These are phyloP conservation scores for Phanerochaete carnosa DNA, from an alignment of 768 basidiomycete genomes.

Conservation along the genomic window DNA sequence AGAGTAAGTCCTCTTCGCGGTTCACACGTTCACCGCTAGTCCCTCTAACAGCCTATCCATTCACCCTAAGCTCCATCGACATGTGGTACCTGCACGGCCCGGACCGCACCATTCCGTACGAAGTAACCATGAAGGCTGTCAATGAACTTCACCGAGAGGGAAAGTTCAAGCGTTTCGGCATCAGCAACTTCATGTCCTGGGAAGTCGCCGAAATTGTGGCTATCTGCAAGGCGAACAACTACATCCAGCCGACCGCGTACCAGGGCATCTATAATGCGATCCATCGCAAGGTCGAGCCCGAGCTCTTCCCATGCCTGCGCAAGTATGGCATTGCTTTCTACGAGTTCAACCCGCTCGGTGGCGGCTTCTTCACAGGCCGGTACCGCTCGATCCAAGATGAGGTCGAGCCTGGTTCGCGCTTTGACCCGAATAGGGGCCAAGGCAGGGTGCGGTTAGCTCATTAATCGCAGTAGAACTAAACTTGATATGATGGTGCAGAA, in stretches of 20 bases:
- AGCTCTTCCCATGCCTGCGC: conserved; percentile 41
- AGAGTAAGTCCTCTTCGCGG: conserved; percentile 38
- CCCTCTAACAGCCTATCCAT: too few relatives aligned
- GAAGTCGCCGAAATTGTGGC: conserved; percentile 48
- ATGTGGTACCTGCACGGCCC: conserved; percentile 49
- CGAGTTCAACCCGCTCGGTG: conserved; percentile 36
- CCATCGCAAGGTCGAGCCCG: conserved; percentile 36
- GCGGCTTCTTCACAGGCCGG: conserved; percentile 40
- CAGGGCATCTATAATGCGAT: conserved; percentile 47
- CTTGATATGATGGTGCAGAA: conserved; percentile 18
- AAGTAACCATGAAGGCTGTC: conserved; percentile 42
- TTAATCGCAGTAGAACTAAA: conserved; percentile 20
- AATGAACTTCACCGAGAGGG: conserved; percentile 50
- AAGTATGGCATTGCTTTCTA: conserved; percentile 40
- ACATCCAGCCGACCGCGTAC: conserved; percentile 44
- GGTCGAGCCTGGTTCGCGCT: conserved; percentile 52
- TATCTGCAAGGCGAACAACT: conserved; percentile 42
- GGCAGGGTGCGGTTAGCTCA: conserved; percentile 36
- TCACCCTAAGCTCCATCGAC: conserved; percentile 31
- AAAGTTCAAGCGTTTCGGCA: conserved; percentile 44
- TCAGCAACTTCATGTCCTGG: conserved; percentile 38
- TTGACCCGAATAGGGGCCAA: conserved; percentile 43
- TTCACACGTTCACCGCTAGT: too few relatives aligned
- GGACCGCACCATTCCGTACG: conserved; percentile 40
- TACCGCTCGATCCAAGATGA: conserved; percentile 33